Evolutionary conservation across 2,329 filamentous ascomycete genomes (phyloP), one percentile per base, ranked within the genome.

Genomic region (Rhynchosporium agropyri): DNA sequence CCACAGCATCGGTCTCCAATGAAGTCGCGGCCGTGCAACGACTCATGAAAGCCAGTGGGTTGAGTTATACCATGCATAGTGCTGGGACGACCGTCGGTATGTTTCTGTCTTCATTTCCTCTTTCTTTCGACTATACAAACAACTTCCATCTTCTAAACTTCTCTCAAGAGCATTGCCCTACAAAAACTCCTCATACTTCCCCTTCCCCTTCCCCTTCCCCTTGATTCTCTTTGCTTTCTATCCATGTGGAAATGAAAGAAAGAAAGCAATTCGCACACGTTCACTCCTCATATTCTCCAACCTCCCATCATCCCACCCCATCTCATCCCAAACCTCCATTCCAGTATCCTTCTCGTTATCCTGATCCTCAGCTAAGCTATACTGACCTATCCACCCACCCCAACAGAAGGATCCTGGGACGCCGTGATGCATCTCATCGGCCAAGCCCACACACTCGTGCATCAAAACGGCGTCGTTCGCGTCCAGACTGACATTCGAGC

Each of bases 21-120:
- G 90, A 98, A 75, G 87, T 99, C 36, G 94, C 94, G 40, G 88
- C 90, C 67, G 92, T 98, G 43, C 94, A 98, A 79, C 86, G 88
- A 62, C 82, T 98, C 42, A 83, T 99, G 71, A 87, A 89, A 76
- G 86, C 85, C 60, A 95, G 89, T 70, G 92, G 92, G 1, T 76
- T 98, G 66, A 88, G 86, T 67, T 94, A 93, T 75, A 87, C 84
- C 53, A 95, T 98, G 91, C 94, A 98, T 78, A 93, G 91, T 31
- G 93, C 92, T 2, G 95, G 94, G 12, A 97, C 94, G 0, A 98
- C 94, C 0, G 84, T 98, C 61, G 92, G 92, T 95, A 80, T 63
- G 87, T 20, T 20, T 61, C 53, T 49, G 33, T 60, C 7, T 31
- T 38, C 36, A 61, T 45, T 50, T 60, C 36, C 54, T 33, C 43